Evolutionary conservation across 2,329 filamentous ascomycete species (phyloP).

Genomic region (Zasmidium angulare): DNA sequence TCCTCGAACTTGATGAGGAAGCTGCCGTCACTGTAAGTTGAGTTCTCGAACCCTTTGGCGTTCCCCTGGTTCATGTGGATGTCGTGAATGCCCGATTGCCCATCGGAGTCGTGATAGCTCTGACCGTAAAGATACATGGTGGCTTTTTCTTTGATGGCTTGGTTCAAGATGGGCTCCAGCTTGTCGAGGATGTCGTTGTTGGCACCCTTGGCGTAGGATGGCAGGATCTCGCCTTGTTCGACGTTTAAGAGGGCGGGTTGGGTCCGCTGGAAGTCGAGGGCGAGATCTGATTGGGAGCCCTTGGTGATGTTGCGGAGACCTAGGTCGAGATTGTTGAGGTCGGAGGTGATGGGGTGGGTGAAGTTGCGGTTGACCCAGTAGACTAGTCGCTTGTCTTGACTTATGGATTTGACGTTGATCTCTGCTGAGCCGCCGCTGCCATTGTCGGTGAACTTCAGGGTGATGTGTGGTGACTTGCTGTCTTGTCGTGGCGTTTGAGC

Average conservation of each 20-base stretch:
- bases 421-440: constrained; percentile 27
- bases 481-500: constrained; percentile 22
- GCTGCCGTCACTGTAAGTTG: constrained; percentile 39
- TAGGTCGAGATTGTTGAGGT: constrained; percentile 22
- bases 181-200: constrained; percentile 37
- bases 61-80: constrained; percentile 46
- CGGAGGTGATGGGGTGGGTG: constrained; percentile 28
- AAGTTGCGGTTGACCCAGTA: constrained; percentile 36
- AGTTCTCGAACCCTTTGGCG: constrained; percentile 35
- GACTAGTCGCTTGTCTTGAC: constrained; percentile 32
- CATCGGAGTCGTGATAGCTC: constrained; percentile 29
- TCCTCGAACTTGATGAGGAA: constrained; percentile 36
- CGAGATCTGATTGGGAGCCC: constrained; percentile 8
- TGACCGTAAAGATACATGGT: constrained; percentile 40
- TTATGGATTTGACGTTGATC: constrained; percentile 37
- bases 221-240: constrained; percentile 20
- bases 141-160: constrained; percentile 38
- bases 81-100: constrained; percentile 39
- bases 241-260: constrained; percentile 18
- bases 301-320: constrained; percentile 31
- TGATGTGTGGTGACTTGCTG: constrained; percentile 31
- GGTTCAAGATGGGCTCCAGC: constrained; percentile 36
- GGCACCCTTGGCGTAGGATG: constrained; percentile 4
- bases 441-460: constrained; percentile 30
- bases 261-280: constrained; percentile 26